Percentiles rank a stretch among this genome's conserved stretches.
Evolutionary conservation across 208 protist genomes (phyloP).

Genomic region (Naegleria gruberi): DNA sequence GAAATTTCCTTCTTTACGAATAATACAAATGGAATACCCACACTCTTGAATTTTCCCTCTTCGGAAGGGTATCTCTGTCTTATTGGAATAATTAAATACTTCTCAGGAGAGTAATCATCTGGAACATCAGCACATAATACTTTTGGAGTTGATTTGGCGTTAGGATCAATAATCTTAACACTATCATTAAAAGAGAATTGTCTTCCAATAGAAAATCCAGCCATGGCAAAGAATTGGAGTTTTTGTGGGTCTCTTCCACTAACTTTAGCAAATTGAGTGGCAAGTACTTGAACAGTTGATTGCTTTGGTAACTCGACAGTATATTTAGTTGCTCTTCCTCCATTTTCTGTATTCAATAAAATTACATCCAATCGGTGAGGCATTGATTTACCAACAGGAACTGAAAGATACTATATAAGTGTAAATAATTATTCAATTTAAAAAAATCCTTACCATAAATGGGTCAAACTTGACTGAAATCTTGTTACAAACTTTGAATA

Average conservation of each 20-base stretch:
- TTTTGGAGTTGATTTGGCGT: background rate
- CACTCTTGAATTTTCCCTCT: background rate
- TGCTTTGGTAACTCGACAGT: background rate
- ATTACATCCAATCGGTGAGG: background rate
- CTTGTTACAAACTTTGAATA: constrained; percentile 23
- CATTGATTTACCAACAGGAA: constrained; percentile 41
- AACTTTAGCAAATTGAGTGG: background rate
- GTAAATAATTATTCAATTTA: background rate
- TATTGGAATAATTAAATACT: background rate
- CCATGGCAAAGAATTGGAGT: background rate
- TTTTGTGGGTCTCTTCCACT: background rate
- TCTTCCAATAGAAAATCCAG: background rate
- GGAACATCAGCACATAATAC: background rate
- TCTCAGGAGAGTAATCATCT: background rate
- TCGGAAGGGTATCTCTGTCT: background rate
- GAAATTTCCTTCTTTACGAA: background rate
- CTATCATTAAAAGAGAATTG: background rate
- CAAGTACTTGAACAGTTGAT: background rate
- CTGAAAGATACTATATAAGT: constrained; percentile 42
- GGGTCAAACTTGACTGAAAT: constrained; percentile 64
- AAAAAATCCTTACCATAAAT: constrained; percentile 46
- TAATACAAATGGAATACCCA: background rate
- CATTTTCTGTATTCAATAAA: background rate
- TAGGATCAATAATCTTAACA: background rate
- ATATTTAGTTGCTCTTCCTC: background rate